Conservation (phyloP, 176 grass and related monocot species). For the Urochloa ruziziensis region DNA sequence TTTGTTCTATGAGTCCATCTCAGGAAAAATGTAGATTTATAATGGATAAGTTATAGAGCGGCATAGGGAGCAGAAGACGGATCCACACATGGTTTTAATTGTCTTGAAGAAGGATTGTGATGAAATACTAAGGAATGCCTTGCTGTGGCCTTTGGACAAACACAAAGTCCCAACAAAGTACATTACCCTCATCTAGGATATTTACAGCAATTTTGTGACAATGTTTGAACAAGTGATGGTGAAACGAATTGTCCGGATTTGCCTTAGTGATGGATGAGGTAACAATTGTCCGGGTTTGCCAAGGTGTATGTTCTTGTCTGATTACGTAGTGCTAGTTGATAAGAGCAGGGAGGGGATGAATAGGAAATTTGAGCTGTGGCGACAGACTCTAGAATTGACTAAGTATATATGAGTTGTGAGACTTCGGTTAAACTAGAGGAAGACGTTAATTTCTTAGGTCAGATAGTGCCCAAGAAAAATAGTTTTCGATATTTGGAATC, state of each 20-base stretch:
- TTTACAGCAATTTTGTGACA: background rate
- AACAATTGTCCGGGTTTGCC: background rate
- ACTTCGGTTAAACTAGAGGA: too few species aligned
- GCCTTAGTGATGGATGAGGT: background rate
- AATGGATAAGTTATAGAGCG: background rate
- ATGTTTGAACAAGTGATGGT: background rate
- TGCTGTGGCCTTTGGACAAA: background rate
- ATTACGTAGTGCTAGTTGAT: too few species aligned
- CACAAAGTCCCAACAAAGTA: background rate
- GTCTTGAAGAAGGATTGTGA: background rate
- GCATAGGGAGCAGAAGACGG: background rate
- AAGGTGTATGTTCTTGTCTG: background rate
- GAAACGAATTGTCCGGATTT: too few species aligned
- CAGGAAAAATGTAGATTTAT: background rate
- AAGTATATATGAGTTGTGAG: too few species aligned
- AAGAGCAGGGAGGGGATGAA: too few species aligned
- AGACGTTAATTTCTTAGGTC: too few species aligned
- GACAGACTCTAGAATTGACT: too few species aligned
- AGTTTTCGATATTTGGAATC: too few species aligned
- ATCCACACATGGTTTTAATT: background rate
- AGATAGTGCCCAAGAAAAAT: too few species aligned
- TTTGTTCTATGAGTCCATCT: slow-evolving; percentile 14
- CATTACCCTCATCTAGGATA: background rate
- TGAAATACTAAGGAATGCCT: background rate
- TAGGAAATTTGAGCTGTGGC: too few species aligned